A percentile compares a stretch with the other conserved stretches of the same genome.
These are phyloP conservation scores for Eutrema japonicum DNA, from an alignment of 345 rosid genomes.

Conservation along the genomic window DNA sequence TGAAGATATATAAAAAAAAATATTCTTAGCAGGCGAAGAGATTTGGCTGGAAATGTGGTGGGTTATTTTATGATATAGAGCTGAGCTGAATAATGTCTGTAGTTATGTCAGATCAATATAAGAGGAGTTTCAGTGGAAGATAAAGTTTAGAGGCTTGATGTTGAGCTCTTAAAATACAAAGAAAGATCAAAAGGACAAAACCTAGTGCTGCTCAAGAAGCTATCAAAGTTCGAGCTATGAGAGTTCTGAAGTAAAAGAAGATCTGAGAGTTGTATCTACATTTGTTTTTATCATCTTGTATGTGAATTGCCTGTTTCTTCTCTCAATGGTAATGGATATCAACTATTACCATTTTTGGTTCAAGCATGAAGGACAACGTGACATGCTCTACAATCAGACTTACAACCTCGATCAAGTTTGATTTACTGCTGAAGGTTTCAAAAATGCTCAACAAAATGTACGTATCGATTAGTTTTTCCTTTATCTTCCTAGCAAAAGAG, in stretches of 20 bases:
- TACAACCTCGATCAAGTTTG: conserved; percentile 99
- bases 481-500: neutral
- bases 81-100: too few relatives aligned
- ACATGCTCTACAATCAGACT: conserved; percentile 96
- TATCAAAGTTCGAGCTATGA: conserved; percentile 83
- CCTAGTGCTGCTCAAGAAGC: conserved; percentile 98
- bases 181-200: conserved; percentile 81
- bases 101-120: conserved; percentile 61
- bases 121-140: conserved; percentile 93
- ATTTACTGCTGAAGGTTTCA: conserved; percentile 95
- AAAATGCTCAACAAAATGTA: conserved; percentile 99
- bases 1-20: too few relatives aligned
- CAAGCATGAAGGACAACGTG: conserved; percentile 98
- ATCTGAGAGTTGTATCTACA: conserved; percentile 48
- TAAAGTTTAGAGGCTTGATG: conserved; percentile 80
- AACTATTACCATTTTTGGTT: conserved; percentile 8
- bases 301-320: neutral
- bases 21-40: too few relatives aligned
- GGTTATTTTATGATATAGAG: too few relatives aligned
- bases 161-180: conserved; percentile 70
- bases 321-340: neutral
- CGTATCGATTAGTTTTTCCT: conserved; percentile 8
- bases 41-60: too few relatives aligned
- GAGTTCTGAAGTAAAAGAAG: conserved; percentile 89
- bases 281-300: neutral